phyloP scores from a whole-genome alignment of 2,329 filamentous ascomycete genomes.

The Colletotrichum sp. region DNA sequence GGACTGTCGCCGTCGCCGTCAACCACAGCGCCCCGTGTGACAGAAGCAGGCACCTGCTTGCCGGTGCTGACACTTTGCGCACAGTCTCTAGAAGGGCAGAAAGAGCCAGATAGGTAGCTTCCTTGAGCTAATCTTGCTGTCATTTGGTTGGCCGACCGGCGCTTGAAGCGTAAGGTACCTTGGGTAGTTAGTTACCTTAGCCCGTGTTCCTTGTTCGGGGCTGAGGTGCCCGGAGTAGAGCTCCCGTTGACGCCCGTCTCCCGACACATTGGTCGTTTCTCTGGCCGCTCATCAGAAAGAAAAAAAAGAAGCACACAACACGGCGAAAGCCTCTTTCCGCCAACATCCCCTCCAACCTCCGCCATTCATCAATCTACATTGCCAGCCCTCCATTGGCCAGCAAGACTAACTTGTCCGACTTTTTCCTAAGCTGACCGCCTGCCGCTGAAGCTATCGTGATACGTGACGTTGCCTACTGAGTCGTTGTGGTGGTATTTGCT shows the following conservation, averaged over 20 bases:
- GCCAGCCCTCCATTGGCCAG: background rate
- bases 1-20: background rate
- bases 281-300: background rate
- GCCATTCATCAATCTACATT: background rate
- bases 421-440: background rate
- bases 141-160: background rate
- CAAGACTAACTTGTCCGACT: background rate
- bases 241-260: background rate
- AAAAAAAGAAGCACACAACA: background rate
- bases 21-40: background rate
- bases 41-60: background rate
- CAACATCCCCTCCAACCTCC: background rate
- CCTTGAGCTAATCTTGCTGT: background rate
- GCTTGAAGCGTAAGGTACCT: background rate
- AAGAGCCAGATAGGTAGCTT: background rate
- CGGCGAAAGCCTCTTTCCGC: background rate
- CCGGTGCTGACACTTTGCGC: background rate
- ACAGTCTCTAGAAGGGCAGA: background rate
- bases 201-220: background rate
- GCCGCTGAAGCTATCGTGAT: slow-evolving; percentile 18
- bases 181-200: background rate
- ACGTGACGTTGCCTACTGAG: slow-evolving; percentile 18
- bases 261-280: background rate
- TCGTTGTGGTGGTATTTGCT: slow-evolving; percentile 11
- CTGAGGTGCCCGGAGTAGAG: slow-evolving; percentile 1